Base-by-base conservation (phyloP, 371 early-diverging fungal species). In the Circinella umbellata region DNA sequence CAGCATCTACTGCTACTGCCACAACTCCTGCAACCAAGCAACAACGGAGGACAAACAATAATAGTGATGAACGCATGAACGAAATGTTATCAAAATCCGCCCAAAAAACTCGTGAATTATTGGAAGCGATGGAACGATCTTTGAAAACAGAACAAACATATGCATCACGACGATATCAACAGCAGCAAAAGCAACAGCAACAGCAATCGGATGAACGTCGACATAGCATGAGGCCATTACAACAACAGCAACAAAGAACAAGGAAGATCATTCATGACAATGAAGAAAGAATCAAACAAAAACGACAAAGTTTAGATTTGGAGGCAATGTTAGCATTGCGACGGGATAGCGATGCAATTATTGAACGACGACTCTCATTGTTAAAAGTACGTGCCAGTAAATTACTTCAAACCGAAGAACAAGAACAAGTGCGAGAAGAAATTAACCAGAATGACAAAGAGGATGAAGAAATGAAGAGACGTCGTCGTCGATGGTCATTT, bases 361-460 rank as follows among this genome's bases (percentile, higher is more conserved):
- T 71, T n/a, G 71, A 71, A 51, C 63, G 72, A 14, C 64, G 72
- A 47, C 35, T 47, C 17, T 68, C 68, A 8, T n/a, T 72, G 4
- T 51, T 64, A 10, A 72, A 72, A 42, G 47, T n/a, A 34, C 71
- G 71, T 10, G 55, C 67, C 4, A 63, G 46, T 51, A 46, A 62
- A 39, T 35, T 65, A 46, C 61, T 60, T 15, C 20, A 4, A 36
- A 37, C 20, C 6, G n/a, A n/a, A n/a, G 51, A 35, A 59, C 55
- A 35, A 27, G 10, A 49, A 51, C 51, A 51, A 51, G 14, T 1
- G 51, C 15, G 8, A 15, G 38, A 55, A 47, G 57, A 18, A 27
- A 34, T 2, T 27, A 18, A 51, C 10, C 61, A 53, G 48, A 27
- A 9, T 42, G 3, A 42, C 1, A 3, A 42, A 42, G 42, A 42